phyloP scores from a whole-genome alignment of 345 rosid species.

The Viola odorata region DNA sequence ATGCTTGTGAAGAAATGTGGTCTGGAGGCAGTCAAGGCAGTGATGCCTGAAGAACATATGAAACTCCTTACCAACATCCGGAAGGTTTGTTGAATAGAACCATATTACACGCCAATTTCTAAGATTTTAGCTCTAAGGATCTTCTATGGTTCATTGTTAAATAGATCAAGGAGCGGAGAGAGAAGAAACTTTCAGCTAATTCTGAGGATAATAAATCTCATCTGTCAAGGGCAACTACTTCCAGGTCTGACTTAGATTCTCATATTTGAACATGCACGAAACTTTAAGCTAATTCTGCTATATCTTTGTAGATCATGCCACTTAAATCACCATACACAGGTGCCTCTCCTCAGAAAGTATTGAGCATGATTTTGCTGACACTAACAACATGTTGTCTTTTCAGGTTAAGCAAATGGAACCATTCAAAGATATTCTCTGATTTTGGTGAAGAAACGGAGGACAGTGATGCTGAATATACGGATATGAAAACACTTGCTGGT shows the following conservation, averaged over 20 bases:
- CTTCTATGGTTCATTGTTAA: slow-evolving; percentile 12
- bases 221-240: slow-evolving; percentile 66
- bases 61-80: slow-evolving; percentile 88
- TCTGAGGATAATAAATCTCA: slow-evolving; percentile 65
- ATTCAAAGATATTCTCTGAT: slow-evolving; percentile 88
- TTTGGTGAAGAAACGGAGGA: slow-evolving; percentile 48
- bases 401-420: slow-evolving; percentile 94
- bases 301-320: no score
- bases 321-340: no score
- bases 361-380: no score
- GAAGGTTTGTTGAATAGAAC: slow-evolving; percentile 47
- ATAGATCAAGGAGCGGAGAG: slow-evolving; percentile 79
- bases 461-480: slow-evolving; percentile 50
- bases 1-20: slow-evolving; percentile 97
- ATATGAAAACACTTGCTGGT: slow-evolving; percentile 35
- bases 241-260: slow-evolving; percentile 44
- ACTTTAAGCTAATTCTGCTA: background rate
- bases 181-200: slow-evolving; percentile 46
- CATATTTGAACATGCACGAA: background rate
- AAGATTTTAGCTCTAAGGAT: no score
- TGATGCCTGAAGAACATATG: slow-evolving; percentile 97
- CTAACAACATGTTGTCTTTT: background rate
- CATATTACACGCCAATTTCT: background rate
- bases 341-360: no score
- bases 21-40: slow-evolving; percentile 83